These are phyloP conservation scores for Sugiyamaella xylanicola DNA, from an alignment of 1,139 yeast genomes.

Conservation along the genomic window DNA sequence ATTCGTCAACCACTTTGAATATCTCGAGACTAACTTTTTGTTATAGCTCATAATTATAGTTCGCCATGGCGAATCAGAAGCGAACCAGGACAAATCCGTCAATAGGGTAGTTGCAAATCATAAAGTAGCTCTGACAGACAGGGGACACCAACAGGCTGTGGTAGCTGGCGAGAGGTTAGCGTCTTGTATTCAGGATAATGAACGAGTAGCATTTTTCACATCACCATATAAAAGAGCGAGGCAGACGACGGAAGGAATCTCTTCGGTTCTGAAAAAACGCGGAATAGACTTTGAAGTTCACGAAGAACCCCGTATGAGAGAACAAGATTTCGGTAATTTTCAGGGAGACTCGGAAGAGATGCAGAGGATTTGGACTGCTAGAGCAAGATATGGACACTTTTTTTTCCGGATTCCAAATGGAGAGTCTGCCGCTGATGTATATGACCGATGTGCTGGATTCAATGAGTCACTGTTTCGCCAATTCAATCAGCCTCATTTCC, in stretches of 20 bases:
- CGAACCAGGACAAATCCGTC: conserved; percentile 79
- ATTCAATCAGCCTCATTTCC: conserved; percentile 66
- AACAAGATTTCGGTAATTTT: conserved; percentile 93
- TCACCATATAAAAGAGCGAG: conserved; percentile 83
- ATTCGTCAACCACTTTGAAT: too few relatives aligned
- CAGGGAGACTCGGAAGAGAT: conserved; percentile 73
- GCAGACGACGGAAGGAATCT: conserved; percentile 72
- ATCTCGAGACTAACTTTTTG: background rate
- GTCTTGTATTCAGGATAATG: conserved; percentile 54
- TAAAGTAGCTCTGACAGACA: conserved; percentile 65
- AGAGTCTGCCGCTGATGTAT: conserved; percentile 94
- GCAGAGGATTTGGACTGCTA: conserved; percentile 74
- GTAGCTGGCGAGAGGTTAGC: conserved; percentile 66
- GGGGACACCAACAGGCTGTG: conserved; percentile 63
- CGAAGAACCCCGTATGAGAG: conserved; percentile 90
- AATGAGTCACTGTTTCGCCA: conserved; percentile 84
- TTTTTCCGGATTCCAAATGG: conserved; percentile 91
- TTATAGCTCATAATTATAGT: conserved; percentile 68
- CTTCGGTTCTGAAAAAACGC: conserved; percentile 57
- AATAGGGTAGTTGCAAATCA: conserved; percentile 79
- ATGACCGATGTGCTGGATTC: conserved; percentile 85
- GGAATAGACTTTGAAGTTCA: conserved; percentile 52
- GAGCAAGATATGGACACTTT: conserved; percentile 90
- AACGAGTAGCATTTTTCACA: conserved; percentile 64
- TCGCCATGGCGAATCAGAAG: conserved; percentile 91